These are phyloP conservation scores for Tricholoma matsutake DNA, from an alignment of 768 basidiomycete species.

Conservation along the genomic window DNA sequence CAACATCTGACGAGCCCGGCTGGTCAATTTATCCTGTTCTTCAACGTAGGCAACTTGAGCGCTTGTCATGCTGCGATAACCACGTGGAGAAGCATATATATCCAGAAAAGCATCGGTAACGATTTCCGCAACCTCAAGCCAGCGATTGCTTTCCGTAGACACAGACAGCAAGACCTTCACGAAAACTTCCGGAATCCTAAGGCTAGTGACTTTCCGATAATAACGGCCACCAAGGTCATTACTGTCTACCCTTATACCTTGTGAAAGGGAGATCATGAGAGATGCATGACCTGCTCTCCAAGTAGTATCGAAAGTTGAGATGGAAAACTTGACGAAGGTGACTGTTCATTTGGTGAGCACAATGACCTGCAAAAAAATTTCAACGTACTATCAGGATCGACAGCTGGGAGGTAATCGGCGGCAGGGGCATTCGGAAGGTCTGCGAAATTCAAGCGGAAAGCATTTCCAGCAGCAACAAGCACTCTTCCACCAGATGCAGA, in stretches of 20 bases:
- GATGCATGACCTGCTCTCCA: conserved; percentile 55
- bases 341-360: conserved; percentile 41
- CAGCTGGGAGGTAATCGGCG: conserved; percentile 51
- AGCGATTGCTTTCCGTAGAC: conserved; percentile 39
- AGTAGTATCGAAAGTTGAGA: conserved; percentile 52
- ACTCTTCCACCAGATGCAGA: conserved; percentile 52
- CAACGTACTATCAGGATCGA: conserved; percentile 75
- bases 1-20: conserved; percentile 57
- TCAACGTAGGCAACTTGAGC: conserved; percentile 65
- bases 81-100: conserved; percentile 60
- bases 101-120: conserved; percentile 60
- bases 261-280: conserved; percentile 49
- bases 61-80: conserved; percentile 47
- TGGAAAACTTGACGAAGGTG: conserved; percentile 74
- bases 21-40: conserved; percentile 68
- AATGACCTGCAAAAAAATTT: conserved; percentile 4
- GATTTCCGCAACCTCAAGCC: conserved; percentile 65
- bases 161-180: conserved; percentile 50
- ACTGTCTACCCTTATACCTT: conserved; percentile 61
- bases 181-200: conserved; percentile 51
- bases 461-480: conserved; percentile 48
- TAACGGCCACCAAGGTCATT: conserved; percentile 74
- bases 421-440: conserved; percentile 85
- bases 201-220: conserved; percentile 60
- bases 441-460: conserved; percentile 66